These are phyloP conservation scores for Fusarium multiceps DNA, from an alignment of 2,329 filamentous ascomycete genomes.

Conservation along the genomic window DNA sequence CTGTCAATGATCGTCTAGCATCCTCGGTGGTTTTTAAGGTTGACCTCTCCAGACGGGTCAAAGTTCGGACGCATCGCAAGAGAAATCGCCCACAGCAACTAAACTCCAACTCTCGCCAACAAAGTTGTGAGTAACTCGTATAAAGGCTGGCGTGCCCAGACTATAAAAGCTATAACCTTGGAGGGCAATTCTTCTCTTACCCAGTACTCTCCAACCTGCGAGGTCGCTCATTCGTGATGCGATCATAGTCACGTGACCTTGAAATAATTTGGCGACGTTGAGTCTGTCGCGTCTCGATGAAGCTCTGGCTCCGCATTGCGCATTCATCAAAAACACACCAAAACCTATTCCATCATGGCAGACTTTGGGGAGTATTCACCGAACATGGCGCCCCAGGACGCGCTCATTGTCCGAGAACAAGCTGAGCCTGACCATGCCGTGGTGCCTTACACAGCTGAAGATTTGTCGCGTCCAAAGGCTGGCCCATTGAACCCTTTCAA, in stretches of 20 bases:
- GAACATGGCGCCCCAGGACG: conserved; percentile 73
- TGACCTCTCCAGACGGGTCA: neutral
- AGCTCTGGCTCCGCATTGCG: conserved; percentile 17
- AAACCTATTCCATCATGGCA: conserved; percentile 59
- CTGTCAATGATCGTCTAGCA: too few relatives aligned
- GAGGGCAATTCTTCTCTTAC: neutral
- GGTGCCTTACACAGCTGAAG: conserved; percentile 75
- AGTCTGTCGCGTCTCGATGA: conserved; percentile 14
- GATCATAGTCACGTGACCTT: conserved; percentile 34
- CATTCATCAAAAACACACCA: conserved; percentile 16
- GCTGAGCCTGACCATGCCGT: conserved; percentile 69
- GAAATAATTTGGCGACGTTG: conserved; percentile 21
- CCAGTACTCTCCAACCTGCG: neutral
- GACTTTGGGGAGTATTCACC: conserved; percentile 73
- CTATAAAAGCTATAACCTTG: neutral
- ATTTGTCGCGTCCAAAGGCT: conserved; percentile 71
- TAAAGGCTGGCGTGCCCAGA: neutral
- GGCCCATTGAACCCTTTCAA: conserved; percentile 83
- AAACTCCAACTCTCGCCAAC: neutral
- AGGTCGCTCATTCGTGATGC: conserved; percentile 21
- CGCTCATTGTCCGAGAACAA: conserved; percentile 68
- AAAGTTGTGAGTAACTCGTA: neutral
- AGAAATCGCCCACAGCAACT: neutral
- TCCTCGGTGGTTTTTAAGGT: neutral
- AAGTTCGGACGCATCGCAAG: neutral